These are phyloP conservation scores for Ochetophila trinervis DNA, from an alignment of 306 rosid species.

Conservation along the genomic window DNA sequence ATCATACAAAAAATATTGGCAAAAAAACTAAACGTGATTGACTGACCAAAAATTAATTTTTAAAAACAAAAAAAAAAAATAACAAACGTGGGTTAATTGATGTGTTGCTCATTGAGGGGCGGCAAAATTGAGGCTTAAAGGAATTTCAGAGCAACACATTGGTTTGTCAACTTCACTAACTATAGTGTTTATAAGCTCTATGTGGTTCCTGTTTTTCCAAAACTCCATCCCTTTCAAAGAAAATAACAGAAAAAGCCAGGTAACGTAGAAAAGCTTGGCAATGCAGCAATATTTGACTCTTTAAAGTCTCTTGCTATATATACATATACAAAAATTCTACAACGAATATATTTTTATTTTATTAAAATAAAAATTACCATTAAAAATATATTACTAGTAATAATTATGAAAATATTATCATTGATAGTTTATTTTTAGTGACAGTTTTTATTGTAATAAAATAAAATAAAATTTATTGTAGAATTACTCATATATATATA, in stretches of 20 bases:
- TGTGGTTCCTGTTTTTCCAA: conserved; percentile 32
- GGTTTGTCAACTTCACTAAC: conserved; percentile 17
- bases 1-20: not conserved
- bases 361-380: no score
- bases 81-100: no score
- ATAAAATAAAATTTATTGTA: no score
- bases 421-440: no score
- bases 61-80: no score
- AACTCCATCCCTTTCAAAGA: not conserved
- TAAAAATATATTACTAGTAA: no score
- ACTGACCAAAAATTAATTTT: conserved; percentile 31
- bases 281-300: not conserved
- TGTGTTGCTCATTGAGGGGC: conserved; percentile 26
- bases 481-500: no score
- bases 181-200: not conserved
- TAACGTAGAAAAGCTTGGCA: conserved; percentile 1
- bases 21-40: conserved; percentile 52
- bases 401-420: no score
- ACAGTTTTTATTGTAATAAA: no score
- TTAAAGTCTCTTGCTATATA: no score
- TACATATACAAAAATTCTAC: no score
- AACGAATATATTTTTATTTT: no score
- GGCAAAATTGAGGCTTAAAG: conserved; percentile 29
- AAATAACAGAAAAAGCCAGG: not conserved
- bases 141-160: conserved; percentile 18